These are phyloP conservation scores for Clausena lansium DNA, from an alignment of 345 rosid genomes.

Conservation along the genomic window DNA sequence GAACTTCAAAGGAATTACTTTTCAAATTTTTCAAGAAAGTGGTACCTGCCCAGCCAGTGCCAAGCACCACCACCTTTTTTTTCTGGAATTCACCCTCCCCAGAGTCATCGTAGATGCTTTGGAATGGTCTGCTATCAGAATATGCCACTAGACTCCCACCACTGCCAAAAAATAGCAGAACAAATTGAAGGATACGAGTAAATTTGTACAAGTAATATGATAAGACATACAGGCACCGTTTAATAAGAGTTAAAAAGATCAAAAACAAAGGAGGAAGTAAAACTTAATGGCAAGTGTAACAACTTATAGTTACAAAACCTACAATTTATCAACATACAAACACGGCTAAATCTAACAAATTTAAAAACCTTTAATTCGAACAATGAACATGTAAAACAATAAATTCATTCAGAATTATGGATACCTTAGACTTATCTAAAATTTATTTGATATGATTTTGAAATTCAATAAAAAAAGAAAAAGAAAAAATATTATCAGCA, in stretches of 20 bases:
- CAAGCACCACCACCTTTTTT: constrained; percentile 78
- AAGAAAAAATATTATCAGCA: too few relatives aligned
- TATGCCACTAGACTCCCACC: constrained; percentile 54
- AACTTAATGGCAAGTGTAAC: too few relatives aligned
- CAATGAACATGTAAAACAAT: neutral
- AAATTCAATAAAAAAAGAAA: too few relatives aligned
- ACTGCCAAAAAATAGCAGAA: constrained; percentile 28
- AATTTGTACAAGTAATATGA: neutral
- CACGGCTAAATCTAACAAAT: neutral
- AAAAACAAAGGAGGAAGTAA: too few relatives aligned
- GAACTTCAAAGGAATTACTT: constrained; percentile 54
- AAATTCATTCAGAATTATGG: neutral
- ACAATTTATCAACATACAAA: neutral
- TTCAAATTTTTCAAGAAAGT: constrained; percentile 65
- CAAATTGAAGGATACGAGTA: neutral
- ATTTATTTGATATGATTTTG: neutral
- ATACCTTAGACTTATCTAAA: neutral
- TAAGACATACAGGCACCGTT: neutral
- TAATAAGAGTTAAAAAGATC: too few relatives aligned
- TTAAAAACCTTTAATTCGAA: neutral
- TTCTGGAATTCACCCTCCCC: constrained; percentile 29
- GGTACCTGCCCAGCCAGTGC: constrained; percentile 83
- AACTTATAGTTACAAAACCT: too few relatives aligned
- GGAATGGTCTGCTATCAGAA: constrained; percentile 34
- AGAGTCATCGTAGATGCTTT: constrained; percentile 15